phyloP scores from a whole-genome alignment of 1,284 basidiomycete genomes.

The Leccinum colubrinum region DNA sequence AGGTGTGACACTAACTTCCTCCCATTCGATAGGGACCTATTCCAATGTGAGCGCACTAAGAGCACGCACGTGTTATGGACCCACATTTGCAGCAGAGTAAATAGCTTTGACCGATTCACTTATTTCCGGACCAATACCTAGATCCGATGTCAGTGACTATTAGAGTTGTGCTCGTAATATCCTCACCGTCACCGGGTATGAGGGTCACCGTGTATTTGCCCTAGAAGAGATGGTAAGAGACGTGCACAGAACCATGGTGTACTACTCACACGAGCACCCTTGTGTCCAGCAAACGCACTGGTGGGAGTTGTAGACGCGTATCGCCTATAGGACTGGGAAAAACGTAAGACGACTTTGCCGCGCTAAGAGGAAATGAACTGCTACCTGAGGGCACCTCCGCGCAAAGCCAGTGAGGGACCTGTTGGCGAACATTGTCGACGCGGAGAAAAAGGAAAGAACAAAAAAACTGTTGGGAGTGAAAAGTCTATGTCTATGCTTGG shows the following conservation, averaged over 20 bases:
- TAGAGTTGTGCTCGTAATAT: slow-evolving; percentile 27
- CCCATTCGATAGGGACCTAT: slow-evolving; percentile 96
- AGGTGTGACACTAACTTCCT: slow-evolving; percentile 97
- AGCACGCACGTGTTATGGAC: slow-evolving; percentile 17
- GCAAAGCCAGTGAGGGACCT: slow-evolving; percentile 54
- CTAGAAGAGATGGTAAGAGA: slow-evolving; percentile 39
- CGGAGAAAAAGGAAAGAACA: slow-evolving; percentile 1
- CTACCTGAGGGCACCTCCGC: slow-evolving; percentile 47
- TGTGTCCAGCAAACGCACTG: slow-evolving; percentile 85
- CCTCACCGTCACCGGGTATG: slow-evolving; percentile 87
- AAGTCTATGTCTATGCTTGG: slow-evolving; percentile 1
- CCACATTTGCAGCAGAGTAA: slow-evolving; percentile 83
- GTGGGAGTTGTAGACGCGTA: slow-evolving; percentile 79
- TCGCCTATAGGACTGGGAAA: slow-evolving; percentile 49
- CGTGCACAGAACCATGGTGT: neutral
- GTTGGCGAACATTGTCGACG: slow-evolving; percentile 52
- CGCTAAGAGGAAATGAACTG: slow-evolving; percentile 13
- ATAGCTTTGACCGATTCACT: slow-evolving; percentile 95
- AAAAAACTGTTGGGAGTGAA: slow-evolving; percentile 9
- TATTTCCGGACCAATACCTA: slow-evolving; percentile 98
- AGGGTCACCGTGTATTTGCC: slow-evolving; percentile 95
- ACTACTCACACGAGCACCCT: slow-evolving; percentile 74
- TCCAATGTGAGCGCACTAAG: slow-evolving; percentile 7
- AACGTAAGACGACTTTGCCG: slow-evolving; percentile 13
- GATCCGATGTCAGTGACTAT: slow-evolving; percentile 17